Base-by-base conservation (phyloP, 2,329 filamentous ascomycete species). In the Neonectria punicea region DNA sequence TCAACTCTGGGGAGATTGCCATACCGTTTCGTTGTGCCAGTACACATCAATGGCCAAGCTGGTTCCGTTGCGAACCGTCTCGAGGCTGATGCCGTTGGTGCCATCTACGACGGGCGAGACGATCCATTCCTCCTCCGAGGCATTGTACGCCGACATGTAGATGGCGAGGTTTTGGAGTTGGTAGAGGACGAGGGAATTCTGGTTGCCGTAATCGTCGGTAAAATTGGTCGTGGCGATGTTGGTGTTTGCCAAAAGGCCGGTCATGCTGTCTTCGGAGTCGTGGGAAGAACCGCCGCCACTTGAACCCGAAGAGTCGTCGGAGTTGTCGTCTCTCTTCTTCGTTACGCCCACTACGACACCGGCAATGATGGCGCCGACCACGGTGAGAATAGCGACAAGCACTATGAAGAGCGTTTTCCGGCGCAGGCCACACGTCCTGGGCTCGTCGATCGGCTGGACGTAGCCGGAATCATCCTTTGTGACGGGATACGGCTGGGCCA, bases 21-120 rank as follows among this genome's bases (percentile, higher is more conserved):
- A n/a, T n/a, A n/a, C n/a, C n/a, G n/a, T n/a, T n/a, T n/a, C n/a
- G 22, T 53, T 65, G 10, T 61, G 46, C 25, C 47, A 53, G 22
- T 60, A 57, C 11, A 65, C 39, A 30, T 65, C 51, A 28, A 65
- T 25, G 3, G 22, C 56, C 5, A 65, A 22, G 16, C 18, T 25
- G 13, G 56, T 60, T 9, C 57, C 57, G 5, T 47, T 36, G 20
- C 53, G 51, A 4, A 65, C 62, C 5, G 32, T 20, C n/a, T 65
- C 62, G 4, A 61, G 39, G 22, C 25, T 50, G 0, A 63, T 30
- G 14, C 53, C 56, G 20, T 54, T 43, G 5, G 36, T 53, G 13
- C 46, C 62, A 25, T 65, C 62, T 3, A 65, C 53, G n/a, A 65
- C 51, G 7, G 62, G 62, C 6, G 62, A 65, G 9, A 60, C 53